phyloP scores from a whole-genome alignment of 768 basidiomycete genomes.

The Lentinula sp. region DNA sequence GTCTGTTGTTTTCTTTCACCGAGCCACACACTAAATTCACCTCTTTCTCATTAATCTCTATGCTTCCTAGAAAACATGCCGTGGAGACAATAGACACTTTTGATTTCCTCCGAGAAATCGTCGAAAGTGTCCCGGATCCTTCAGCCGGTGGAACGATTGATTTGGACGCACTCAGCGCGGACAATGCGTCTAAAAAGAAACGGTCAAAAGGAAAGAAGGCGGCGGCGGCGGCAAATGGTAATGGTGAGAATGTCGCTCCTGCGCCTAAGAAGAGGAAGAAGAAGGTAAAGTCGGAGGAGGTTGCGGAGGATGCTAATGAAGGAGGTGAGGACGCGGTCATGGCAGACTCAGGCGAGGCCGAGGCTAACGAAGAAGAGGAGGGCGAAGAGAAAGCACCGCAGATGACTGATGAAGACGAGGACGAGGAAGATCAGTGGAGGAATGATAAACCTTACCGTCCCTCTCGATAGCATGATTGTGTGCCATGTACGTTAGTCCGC shows the following conservation, averaged over 20 bases:
- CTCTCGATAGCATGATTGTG: background rate
- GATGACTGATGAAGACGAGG: background rate
- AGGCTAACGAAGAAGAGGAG: conserved; percentile 22
- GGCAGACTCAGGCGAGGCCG: conserved; percentile 22
- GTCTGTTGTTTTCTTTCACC: too few species aligned
- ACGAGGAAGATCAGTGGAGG: conserved; percentile 4
- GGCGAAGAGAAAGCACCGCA: conserved; percentile 10
- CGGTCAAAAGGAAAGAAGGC: conserved; percentile 49
- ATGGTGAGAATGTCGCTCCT: conserved; percentile 17
- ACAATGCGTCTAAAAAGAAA: conserved; percentile 42
- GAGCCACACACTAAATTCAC: too few species aligned
- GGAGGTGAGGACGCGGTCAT: conserved; percentile 23
- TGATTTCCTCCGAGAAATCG: conserved; percentile 92
- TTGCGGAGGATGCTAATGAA: conserved; percentile 23
- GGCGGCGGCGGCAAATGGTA: conserved; percentile 17
- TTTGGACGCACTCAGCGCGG: conserved; percentile 53
- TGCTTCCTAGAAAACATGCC: conserved; percentile 71
- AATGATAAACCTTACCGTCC: conserved; percentile 1
- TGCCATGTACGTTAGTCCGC: background rate
- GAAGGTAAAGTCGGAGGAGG: conserved; percentile 36
- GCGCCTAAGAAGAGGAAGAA: conserved; percentile 46
- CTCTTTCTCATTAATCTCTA: too few species aligned
- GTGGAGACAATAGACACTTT: conserved; percentile 83
- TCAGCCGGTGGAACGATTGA: conserved; percentile 77
- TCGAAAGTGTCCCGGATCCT: conserved; percentile 81